Base-by-base conservation (phyloP, 2,329 filamentous ascomycete species). In the Graphium sp. region DNA sequence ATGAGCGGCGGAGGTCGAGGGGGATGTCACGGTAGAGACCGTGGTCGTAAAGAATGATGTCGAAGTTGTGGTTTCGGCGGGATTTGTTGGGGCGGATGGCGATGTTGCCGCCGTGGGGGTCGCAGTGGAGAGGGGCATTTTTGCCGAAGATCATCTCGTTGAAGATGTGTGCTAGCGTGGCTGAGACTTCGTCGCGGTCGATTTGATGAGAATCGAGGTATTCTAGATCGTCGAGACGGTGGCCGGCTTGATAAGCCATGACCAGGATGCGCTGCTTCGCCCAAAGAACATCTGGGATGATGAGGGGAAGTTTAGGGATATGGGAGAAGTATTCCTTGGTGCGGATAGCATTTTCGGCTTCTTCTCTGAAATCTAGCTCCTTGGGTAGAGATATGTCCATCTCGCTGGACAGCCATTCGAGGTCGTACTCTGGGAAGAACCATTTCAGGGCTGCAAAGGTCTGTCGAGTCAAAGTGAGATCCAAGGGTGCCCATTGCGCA, bases 101-200 rank as follows among this genome's bases (percentile, higher is more conserved):
- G 31, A 98, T 78, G 45, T 98, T 98, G 25, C 89, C 89, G 26
- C 85, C 89, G 45, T 98, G 89, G 0, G 89, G 89, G 46, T 98
- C 89, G 53, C 89, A 98, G 55, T 98, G 89, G 22, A 98, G 58
- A 0, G 89, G 84, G 0, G 87, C 87, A 34, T 76, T 67, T 29
- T 75, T 69, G 27, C 87, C 85, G 39, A 98, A 98, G 40, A 98
- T 94, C 89, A 98, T 98, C 49, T 95, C 85, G 58, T 98, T 98
- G 65, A 98, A 98, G 34, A 98, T 83, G 34, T 76, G 74, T 0
- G 89, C 78, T 4, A 98, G 61, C 0, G 84, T 79, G 2, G 87
- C 85, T 0, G 85, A 92, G 5, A 98, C 89, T 51, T 95, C 87
- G 45, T 95, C 89, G 13, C 89, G 74, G 50, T 92, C 83, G 46